A percentile compares a stretch with the other conserved stretches of the same genome.
Evolutionary conservation across 2,329 filamentous ascomycete species (phyloP).

Genomic region (Penicillium expansum): DNA sequence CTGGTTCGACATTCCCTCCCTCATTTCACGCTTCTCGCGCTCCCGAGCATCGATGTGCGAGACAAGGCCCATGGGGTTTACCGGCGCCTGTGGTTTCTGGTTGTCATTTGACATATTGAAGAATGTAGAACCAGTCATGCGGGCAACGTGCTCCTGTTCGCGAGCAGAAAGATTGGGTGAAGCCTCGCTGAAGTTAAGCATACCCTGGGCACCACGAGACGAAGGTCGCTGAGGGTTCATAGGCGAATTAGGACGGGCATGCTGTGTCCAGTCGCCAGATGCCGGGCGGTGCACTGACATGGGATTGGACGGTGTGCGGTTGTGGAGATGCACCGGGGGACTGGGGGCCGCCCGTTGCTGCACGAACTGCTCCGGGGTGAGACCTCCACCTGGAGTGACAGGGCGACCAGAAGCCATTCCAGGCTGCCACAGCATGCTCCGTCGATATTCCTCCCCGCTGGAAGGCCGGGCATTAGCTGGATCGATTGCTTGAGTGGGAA

Average conservation of each 20-base stretch:
- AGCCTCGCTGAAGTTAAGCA: slow-evolving; percentile 53
- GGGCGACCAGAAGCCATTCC: slow-evolving; percentile 53
- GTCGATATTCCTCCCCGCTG: slow-evolving; percentile 53
- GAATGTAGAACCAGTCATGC: slow-evolving; percentile 73
- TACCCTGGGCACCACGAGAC: slow-evolving; percentile 58
- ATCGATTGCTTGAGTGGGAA: slow-evolving; percentile 27
- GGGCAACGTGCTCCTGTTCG: slow-evolving; percentile 85
- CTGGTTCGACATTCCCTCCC: slow-evolving; percentile 65
- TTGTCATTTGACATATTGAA: slow-evolving; percentile 62
- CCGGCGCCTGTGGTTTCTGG: slow-evolving; percentile 50
- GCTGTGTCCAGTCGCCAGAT: slow-evolving; percentile 42
- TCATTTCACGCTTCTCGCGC: slow-evolving; percentile 70
- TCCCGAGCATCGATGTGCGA: slow-evolving; percentile 78
- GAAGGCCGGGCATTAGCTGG: slow-evolving; percentile 41
- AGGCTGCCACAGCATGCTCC: slow-evolving; percentile 77
- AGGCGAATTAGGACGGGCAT: slow-evolving; percentile 35
- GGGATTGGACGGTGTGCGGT: slow-evolving; percentile 56
- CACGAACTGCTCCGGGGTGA: slow-evolving; percentile 81
- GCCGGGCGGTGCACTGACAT: slow-evolving; percentile 35
- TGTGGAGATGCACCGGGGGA: slow-evolving; percentile 59
- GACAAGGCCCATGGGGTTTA: slow-evolving; percentile 62
- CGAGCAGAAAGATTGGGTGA: slow-evolving; percentile 70
- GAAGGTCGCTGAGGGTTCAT: slow-evolving; percentile 34
- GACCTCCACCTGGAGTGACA: slow-evolving; percentile 50
- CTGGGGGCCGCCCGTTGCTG: slow-evolving; percentile 67